phyloP scores from a whole-genome alignment of 768 basidiomycete species.

The Termitomyces sp. region DNA sequence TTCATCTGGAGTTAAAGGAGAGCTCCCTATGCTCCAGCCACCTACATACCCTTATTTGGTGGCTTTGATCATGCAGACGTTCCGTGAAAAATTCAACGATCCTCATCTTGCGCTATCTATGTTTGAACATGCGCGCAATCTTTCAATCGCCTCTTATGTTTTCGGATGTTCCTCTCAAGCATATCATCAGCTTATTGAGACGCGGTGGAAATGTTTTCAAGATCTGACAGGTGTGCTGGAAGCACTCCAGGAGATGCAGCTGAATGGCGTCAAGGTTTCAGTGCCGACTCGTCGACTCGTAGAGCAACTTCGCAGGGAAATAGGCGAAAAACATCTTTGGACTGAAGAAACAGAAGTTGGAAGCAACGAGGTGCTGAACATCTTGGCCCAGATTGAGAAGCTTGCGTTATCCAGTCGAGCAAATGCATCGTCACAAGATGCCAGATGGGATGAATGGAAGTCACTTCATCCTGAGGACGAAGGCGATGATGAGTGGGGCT shows the following conservation, averaged over 20 bases:
- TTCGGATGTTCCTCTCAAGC: conserved; percentile 84
- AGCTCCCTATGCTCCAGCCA: conserved; percentile 44
- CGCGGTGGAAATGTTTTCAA: conserved; percentile 81
- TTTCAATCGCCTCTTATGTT: conserved; percentile 78
- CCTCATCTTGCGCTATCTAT: conserved; percentile 79
- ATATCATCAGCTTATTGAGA: conserved; percentile 85
- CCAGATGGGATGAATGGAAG: conserved; percentile 48
- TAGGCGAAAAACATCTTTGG: conserved; percentile 50
- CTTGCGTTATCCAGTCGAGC: conserved; percentile 16
- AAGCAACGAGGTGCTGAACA: conserved; percentile 44
- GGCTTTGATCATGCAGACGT: conserved; percentile 69
- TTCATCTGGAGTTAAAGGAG: conserved; percentile 18
- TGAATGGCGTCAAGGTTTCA: conserved; percentile 72
- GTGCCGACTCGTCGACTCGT: conserved; percentile 53
- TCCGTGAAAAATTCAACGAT: conserved; percentile 73
- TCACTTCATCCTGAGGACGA: conserved; percentile 21
- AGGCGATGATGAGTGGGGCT: conserved; percentile 19
- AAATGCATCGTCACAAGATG: conserved; percentile 4
- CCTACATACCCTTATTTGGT: conserved; percentile 72
- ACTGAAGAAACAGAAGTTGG: conserved; percentile 43
- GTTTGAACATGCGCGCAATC: conserved; percentile 73
- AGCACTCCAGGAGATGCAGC: conserved; percentile 75
- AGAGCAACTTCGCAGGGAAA: conserved; percentile 59
- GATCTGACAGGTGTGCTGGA: conserved; percentile 73
- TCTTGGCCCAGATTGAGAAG: conserved; percentile 48